Conservation (phyloP, 495 filamentous ascomycete species). For the Tuber umbilicatum region DNA sequence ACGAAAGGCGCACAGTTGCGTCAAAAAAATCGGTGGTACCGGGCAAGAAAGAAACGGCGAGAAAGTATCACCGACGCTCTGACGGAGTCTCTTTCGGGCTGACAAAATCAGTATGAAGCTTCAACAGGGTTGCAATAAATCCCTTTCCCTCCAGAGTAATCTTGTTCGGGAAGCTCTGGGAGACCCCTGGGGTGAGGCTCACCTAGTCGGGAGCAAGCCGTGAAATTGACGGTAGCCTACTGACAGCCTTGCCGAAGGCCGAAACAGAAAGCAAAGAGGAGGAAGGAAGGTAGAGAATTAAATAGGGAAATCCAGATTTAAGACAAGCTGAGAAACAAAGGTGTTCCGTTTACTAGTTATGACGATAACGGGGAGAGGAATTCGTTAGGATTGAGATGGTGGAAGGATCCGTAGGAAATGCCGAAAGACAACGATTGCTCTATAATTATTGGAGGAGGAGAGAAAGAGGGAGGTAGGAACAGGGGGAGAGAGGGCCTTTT, state of each 20-base stretch:
- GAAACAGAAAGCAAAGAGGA: constrained; percentile 18
- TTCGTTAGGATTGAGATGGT: constrained; percentile 17
- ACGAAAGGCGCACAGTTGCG: constrained; percentile 31
- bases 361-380: constrained; percentile 14
- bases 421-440: constrained; percentile 17
- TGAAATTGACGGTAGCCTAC: constrained; percentile 12
- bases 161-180: constrained; percentile 9
- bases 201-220: constrained; percentile 23
- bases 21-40: constrained; percentile 26
- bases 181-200: constrained; percentile 32
- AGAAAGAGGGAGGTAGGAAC: constrained; percentile 35
- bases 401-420: not conserved
- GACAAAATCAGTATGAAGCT: constrained; percentile 27
- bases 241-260: constrained; percentile 31
- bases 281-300: constrained; percentile 12
- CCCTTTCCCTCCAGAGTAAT: not conserved
- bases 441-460: constrained; percentile 20
- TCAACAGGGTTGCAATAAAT: not conserved
- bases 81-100: constrained; percentile 23
- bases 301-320: constrained; percentile 12
- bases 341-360: constrained; percentile 26
- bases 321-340: constrained; percentile 4
- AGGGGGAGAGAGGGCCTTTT: constrained; percentile 23
- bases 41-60: constrained; percentile 27
- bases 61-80: constrained; percentile 25